These are phyloP conservation scores for Pyrenochaeta sp. DNA, from an alignment of 2,329 filamentous ascomycete genomes.

Conservation along the genomic window DNA sequence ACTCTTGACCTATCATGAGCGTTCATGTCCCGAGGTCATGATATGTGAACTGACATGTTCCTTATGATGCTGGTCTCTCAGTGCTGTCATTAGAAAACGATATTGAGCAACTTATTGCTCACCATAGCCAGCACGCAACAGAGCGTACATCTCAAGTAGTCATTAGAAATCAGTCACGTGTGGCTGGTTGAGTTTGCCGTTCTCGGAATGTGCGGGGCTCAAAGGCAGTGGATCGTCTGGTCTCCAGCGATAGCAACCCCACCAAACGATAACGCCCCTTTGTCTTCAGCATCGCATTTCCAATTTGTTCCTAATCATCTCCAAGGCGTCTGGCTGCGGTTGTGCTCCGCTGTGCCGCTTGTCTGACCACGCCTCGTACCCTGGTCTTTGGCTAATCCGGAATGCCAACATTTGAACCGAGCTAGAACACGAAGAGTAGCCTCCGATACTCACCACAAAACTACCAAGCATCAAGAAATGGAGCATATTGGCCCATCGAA, in stretches of 20 bases:
- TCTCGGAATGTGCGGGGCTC: slow-evolving; percentile 11
- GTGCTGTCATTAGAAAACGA: too few species aligned
- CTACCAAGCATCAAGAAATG: slow-evolving; percentile 5
- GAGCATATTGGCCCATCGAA: slow-evolving; percentile 6
- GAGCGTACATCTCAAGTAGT: too few species aligned
- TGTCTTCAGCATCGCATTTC: neutral
- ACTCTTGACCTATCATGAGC: too few species aligned
- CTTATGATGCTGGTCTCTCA: too few species aligned
- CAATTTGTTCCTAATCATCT: slow-evolving; percentile 4
- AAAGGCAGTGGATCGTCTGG: slow-evolving; percentile 3
- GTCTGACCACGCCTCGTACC: slow-evolving; percentile 3
- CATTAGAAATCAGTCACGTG: neutral
- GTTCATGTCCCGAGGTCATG: too few species aligned
- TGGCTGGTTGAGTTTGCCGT: slow-evolving; percentile 8
- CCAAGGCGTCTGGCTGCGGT: slow-evolving; percentile 9
- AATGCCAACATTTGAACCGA: neutral
- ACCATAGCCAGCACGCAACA: neutral
- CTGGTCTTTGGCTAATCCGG: slow-evolving; percentile 3
- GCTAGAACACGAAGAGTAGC: neutral
- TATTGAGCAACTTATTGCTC: neutral
- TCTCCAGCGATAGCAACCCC: slow-evolving; percentile 3
- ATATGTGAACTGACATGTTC: too few species aligned
- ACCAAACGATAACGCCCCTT: slow-evolving; percentile 2
- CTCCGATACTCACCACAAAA: neutral
- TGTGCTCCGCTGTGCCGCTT: slow-evolving; percentile 7